Base-by-base conservation (phyloP, 257 asterid species). In the Voacanga thouarsii region DNA sequence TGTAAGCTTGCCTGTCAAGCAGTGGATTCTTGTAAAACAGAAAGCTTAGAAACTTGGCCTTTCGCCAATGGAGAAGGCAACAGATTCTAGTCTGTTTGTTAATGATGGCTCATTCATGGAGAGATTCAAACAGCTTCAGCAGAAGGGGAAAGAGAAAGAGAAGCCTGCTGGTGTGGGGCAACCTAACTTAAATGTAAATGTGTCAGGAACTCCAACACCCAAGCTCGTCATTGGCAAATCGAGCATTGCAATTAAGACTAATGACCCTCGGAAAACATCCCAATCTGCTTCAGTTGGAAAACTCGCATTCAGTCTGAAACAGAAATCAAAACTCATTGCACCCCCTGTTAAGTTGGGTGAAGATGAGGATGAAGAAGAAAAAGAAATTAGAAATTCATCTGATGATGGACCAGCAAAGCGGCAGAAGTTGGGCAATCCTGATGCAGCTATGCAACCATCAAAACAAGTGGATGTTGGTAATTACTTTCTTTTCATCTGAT, bases 81-180 rank as follows among this genome's bases (percentile, higher is more conserved):
- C 79, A 70, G 86, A 83, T 84, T 80, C 89, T 71, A 78, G 92
- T 83, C 83, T 94, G 77, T 91, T 92, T 87, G 97, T 85, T 79
- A 92, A 94, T 81, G 99, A 94, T 78, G 97, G 99, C 79, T 94
- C 99, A 74, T 94, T 94, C 89, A 83, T 94, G 97, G 98, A 92
- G 96, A 90, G 94, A 84, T 94, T 94, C 86, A 91, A 90, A 86
- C 97, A 91, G 85, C 92, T 91, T 85, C 97, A 94, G 78, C 90
- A 92, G 33, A 64, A 64, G 16, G 89, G 87, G 44, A 67, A 67
- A 6, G 89, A 88, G 72, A 82, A 79, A 39, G 86, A 84, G 86
- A 85, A 88, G 80, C 75, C 71, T 71, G 81, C 82, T 68, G 82
- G 64, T 21, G 53, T 30, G 56, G 87, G 79, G 72, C 89, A 87